Base-by-base conservation (phyloP, 106 monocot species). In the Amphibolis antarctica region DNA sequence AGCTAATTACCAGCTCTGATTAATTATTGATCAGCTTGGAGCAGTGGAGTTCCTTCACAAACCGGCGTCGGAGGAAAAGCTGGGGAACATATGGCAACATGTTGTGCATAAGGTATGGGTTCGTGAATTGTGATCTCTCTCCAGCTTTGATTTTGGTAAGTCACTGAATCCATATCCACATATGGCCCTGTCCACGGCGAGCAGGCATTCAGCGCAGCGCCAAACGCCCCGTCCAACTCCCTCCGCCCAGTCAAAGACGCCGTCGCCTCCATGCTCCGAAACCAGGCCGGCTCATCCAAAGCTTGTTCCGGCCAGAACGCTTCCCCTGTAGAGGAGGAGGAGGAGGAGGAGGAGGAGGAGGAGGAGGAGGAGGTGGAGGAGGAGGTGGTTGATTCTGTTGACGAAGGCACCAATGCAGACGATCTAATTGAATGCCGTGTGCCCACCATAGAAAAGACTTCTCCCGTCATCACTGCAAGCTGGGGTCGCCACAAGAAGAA, bases 21-120 rank as follows among this genome's bases (percentile, higher is more conserved):
- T 36, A 36, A 36, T 4, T 4, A 36, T 7, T 7, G 36, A 36
- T 45, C 75, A 92, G 92, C 79, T 80, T 52, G 92, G 92, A 28
- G 92, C 92, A 44, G 87, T 71, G 44, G 92, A 82, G 66, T 92
- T 87, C 42, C 80, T 87, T 55, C 77, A 85, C 80, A 92, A 85
- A 66, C 92, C 87, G 58, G 56, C 85, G 19, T 87, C 87, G 18
- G 87, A 84, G 66, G 92, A 87, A n/a, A 92, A 87, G 52, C 76
- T 92, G 9, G 61, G 68, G 55, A 88, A 87, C 28, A 80, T 92
- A 65, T 87, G 92, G 92, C 87, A 92, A 67, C 87, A 87, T 88
- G 87, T 85, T 5, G 84, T 92, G 54, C 87, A 87, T 58, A 87
- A 88, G 83, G 92, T 92, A 20, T 25, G 58, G 30, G 25, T 42